Evolutionary conservation across 208 protist genomes (phyloP).

Genomic region (Tritrichomonas foetus): DNA sequence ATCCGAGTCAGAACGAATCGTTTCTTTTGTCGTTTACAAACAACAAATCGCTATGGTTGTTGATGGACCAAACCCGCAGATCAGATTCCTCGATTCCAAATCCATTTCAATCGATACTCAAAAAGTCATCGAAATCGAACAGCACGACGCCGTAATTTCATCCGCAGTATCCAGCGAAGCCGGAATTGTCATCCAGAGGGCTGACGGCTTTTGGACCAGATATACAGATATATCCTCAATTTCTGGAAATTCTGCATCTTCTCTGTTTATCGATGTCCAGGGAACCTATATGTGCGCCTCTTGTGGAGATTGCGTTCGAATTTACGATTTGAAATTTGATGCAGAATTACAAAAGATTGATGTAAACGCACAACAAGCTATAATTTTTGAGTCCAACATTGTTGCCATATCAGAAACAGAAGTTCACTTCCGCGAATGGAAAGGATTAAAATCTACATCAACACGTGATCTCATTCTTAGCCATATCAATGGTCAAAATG

Average conservation of each 20-base stretch:
- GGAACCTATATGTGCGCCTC: neutral
- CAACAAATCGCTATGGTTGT: neutral
- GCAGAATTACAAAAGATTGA: neutral
- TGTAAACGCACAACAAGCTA: neutral
- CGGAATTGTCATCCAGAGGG: neutral
- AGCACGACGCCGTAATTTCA: neutral
- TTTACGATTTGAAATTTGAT: slow-evolving; percentile 22
- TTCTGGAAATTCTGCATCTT: neutral
- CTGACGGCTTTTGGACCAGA: neutral
- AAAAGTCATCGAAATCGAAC: neutral
- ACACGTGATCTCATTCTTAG: neutral
- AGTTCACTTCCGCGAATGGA: neutral
- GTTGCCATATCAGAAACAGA: neutral
- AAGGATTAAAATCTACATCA: neutral
- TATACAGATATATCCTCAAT: neutral
- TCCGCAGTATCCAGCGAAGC: neutral
- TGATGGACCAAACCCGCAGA: neutral
- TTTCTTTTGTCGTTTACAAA: neutral
- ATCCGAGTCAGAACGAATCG: neutral
- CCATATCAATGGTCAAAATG: no score
- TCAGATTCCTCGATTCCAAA: neutral
- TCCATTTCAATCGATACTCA: neutral
- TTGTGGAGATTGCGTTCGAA: neutral
- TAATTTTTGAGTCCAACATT: neutral
- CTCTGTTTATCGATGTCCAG: neutral